These are phyloP conservation scores for Alternaria alternata DNA, from an alignment of 2,329 filamentous ascomycete genomes.

Conservation along the genomic window DNA sequence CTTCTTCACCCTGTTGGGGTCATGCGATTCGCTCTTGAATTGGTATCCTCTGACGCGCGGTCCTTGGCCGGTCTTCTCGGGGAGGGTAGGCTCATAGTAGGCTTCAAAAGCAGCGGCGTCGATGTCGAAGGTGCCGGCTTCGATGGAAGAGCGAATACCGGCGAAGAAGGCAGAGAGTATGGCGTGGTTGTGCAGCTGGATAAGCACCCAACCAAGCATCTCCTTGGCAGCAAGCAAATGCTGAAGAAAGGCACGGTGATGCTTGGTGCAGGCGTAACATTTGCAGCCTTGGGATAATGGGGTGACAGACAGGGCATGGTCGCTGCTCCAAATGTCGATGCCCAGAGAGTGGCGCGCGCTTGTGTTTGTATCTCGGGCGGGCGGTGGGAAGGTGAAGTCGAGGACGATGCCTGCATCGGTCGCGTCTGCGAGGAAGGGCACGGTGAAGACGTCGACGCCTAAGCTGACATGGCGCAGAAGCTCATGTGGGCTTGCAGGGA, in stretches of 20 bases:
- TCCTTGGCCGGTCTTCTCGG: conserved; percentile 76
- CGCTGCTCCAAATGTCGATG: conserved; percentile 75
- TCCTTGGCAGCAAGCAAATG: conserved; percentile 90
- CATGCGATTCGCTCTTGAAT: conserved; percentile 42
- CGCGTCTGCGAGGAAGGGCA: conserved; percentile 75
- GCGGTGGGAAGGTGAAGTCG: conserved; percentile 74
- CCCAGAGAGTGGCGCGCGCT: conserved; percentile 62
- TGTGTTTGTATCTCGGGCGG: conserved; percentile 23
- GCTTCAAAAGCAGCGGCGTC: conserved; percentile 68
- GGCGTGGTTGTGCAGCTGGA: conserved; percentile 91
- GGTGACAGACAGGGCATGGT: conserved; percentile 67
- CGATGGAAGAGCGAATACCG: conserved; percentile 71
- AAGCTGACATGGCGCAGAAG: conserved; percentile 77
- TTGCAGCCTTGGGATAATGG: conserved; percentile 70
- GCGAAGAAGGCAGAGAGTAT: conserved; percentile 77
- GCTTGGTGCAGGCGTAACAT: conserved; percentile 84
- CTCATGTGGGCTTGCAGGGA: conserved; percentile 75
- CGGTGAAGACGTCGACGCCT: conserved; percentile 80
- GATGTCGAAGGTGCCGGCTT: conserved; percentile 61
- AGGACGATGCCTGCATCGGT: conserved; percentile 89
- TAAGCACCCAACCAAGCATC: conserved; percentile 93
- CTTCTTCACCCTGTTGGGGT: conserved; percentile 33
- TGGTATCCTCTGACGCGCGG: conserved; percentile 60
- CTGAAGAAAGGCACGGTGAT: conserved; percentile 86
- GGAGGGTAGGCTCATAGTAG: conserved; percentile 74